Evolutionary conservation across 805 yeast genomes (phyloP).

Genomic region (Wickerhamiella sergipiensis): DNA sequence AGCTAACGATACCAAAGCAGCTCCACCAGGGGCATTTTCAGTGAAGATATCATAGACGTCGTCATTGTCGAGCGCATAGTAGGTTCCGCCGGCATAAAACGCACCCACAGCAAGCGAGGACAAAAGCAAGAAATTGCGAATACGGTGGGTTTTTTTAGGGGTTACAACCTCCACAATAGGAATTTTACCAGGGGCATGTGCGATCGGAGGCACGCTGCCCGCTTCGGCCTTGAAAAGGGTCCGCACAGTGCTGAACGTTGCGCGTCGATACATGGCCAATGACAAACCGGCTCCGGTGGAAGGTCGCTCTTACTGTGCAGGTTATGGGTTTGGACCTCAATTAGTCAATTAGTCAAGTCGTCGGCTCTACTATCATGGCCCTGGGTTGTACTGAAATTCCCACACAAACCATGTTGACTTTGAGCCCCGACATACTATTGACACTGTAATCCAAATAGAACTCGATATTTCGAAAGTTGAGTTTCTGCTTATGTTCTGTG

Average conservation of each 20-base stretch:
- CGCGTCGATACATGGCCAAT: conserved; percentile 4
- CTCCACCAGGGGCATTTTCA: conserved; percentile 53
- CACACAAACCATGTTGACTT: too few species aligned
- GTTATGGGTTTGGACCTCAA: background rate
- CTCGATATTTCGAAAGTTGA: too few species aligned
- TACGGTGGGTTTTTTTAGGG: conserved; percentile 14
- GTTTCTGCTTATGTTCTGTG: too few species aligned
- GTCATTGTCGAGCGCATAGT: conserved; percentile 41
- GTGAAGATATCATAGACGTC: conserved; percentile 48
- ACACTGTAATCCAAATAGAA: too few species aligned
- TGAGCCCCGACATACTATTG: too few species aligned
- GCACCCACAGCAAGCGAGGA: conserved; percentile 20
- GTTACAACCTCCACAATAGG: background rate
- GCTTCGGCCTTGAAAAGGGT: background rate
- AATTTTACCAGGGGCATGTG: background rate
- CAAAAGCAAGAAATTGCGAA: conserved; percentile 22
- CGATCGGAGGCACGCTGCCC: background rate
- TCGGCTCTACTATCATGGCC: too few species aligned
- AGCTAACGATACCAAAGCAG: conserved; percentile 35
- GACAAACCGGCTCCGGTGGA: background rate
- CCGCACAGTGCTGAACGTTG: conserved; percentile 1
- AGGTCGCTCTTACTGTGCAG: background rate
- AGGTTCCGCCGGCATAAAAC: conserved; percentile 48
- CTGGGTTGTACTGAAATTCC: too few species aligned
- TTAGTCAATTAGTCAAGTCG: background rate